A percentile compares a stretch with the other conserved stretches of the same genome.
phyloP scores from a whole-genome alignment of 2,329 filamentous ascomycete genomes.

The Talaromyces rugulosus region DNA sequence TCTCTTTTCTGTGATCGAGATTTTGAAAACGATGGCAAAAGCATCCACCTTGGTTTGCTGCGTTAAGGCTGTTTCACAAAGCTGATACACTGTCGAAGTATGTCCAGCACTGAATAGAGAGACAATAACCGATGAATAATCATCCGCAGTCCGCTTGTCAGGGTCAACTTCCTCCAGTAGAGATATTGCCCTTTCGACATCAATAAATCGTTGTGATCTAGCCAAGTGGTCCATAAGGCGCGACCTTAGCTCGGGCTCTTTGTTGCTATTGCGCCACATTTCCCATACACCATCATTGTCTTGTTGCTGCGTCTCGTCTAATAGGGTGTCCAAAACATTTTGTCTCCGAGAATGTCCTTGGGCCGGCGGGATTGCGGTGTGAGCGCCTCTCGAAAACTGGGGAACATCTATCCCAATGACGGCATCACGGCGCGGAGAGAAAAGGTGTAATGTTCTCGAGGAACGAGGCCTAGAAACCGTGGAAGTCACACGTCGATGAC shows the following conservation, averaged over 20 bases:
- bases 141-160: conserved; percentile 33
- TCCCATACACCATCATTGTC: conserved; percentile 41
- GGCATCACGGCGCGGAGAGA: neutral
- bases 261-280: conserved; percentile 31
- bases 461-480: conserved; percentile 17
- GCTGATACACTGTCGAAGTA: conserved; percentile 33
- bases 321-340: neutral
- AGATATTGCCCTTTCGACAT: conserved; percentile 41
- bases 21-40: conserved; percentile 27
- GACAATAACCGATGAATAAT: conserved; percentile 44
- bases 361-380: neutral
- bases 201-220: conserved; percentile 30
- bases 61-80: conserved; percentile 39
- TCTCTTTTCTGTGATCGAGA: conserved; percentile 26
- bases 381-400: neutral
- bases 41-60: conserved; percentile 22
- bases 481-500: conserved; percentile 22
- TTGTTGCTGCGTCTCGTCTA: conserved; percentile 1
- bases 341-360: neutral
- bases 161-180: conserved; percentile 43
- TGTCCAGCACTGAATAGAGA: conserved; percentile 40
- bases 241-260: conserved; percentile 22
- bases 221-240: conserved; percentile 36
- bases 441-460: neutral
- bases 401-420: neutral